Percentiles rank a stretch among this genome's conserved stretches.
Evolutionary conservation across 805 yeast genomes (phyloP).

Genomic region (Wilhelminamyces savonicus): DNA sequence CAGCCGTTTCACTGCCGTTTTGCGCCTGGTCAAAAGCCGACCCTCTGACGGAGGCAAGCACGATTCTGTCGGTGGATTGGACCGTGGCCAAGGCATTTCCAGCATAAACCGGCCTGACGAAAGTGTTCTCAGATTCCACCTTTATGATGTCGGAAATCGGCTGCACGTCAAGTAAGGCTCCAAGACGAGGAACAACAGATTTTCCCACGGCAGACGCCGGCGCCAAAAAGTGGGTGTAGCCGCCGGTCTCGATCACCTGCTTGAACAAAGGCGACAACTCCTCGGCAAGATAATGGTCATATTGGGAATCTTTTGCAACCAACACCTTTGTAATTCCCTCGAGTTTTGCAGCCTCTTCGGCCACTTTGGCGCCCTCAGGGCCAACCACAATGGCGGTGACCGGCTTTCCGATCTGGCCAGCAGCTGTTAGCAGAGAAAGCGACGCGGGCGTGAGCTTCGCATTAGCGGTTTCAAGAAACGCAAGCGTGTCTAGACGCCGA

Average conservation of each 20-base stretch:
- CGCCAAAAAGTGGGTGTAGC: constrained; percentile 65
- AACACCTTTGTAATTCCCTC: constrained; percentile 50
- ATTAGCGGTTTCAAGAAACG: constrained; percentile 63
- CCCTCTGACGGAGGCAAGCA: constrained; percentile 73
- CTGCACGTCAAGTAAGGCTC: constrained; percentile 79
- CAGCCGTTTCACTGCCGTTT: constrained; percentile 34
- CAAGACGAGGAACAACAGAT: constrained; percentile 78
- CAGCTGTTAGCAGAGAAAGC: constrained; percentile 71
- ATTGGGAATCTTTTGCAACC: constrained; percentile 51
- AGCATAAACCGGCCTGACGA: constrained; percentile 91
- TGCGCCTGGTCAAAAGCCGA: constrained; percentile 61
- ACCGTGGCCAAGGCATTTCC: constrained; percentile 90
- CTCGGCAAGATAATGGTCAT: constrained; percentile 75
- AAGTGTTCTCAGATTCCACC: constrained; percentile 62
- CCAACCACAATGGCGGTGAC: constrained; percentile 78
- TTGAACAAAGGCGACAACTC: constrained; percentile 63
- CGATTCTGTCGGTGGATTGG: constrained; percentile 55
- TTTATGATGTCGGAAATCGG: constrained; percentile 79
- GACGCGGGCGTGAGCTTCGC: constrained; percentile 59
- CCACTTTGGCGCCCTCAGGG: constrained; percentile 43
- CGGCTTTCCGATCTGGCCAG: constrained; percentile 67
- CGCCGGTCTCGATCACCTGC: constrained; percentile 37
- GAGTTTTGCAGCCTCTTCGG: constrained; percentile 45
- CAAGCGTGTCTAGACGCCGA: constrained; percentile 46
- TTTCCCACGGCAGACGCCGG: constrained; percentile 88